Conservation (phyloP, 495 filamentous ascomycete species). For the Xylaria cubensis region DNA sequence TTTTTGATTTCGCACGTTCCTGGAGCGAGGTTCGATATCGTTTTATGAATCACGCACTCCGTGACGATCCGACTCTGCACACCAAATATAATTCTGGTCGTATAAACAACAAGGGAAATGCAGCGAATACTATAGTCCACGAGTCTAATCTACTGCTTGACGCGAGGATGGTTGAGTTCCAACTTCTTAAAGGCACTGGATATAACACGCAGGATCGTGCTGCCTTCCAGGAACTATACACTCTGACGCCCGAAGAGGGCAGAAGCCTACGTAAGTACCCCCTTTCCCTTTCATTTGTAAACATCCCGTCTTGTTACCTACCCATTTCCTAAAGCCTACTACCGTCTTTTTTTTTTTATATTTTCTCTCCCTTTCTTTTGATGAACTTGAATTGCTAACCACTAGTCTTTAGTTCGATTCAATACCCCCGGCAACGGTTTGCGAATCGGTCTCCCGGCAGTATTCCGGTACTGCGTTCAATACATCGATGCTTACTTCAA, state of each 20-base stretch:
- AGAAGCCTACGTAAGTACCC: conserved; percentile 2
- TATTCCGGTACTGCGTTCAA: background rate
- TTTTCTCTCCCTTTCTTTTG: background rate
- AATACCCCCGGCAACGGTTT: background rate
- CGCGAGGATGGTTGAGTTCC: conserved; percentile 1
- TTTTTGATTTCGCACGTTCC: background rate
- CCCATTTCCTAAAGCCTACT: background rate
- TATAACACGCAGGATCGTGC: background rate
- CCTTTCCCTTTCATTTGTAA: background rate
- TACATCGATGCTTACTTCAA: conserved; percentile 13
- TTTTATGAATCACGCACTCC: conserved; percentile 6
- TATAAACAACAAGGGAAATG: background rate
- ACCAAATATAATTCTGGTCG: background rate
- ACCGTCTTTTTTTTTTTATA: background rate
- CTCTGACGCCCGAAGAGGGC: conserved; percentile 12
- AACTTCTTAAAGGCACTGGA: background rate
- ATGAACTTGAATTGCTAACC: background rate
- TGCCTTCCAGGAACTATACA: conserved; percentile 9
- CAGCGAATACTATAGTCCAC: conserved; percentile 10
- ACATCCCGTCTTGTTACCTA: background rate
- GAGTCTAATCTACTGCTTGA: conserved; percentile 5
- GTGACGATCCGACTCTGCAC: background rate
- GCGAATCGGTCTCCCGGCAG: background rate
- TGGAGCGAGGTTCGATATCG: conserved; percentile 20
- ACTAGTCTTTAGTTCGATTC: background rate